phyloP scores from a whole-genome alignment of 2,329 filamentous ascomycete species.

The Aspergillus ruber region DNA sequence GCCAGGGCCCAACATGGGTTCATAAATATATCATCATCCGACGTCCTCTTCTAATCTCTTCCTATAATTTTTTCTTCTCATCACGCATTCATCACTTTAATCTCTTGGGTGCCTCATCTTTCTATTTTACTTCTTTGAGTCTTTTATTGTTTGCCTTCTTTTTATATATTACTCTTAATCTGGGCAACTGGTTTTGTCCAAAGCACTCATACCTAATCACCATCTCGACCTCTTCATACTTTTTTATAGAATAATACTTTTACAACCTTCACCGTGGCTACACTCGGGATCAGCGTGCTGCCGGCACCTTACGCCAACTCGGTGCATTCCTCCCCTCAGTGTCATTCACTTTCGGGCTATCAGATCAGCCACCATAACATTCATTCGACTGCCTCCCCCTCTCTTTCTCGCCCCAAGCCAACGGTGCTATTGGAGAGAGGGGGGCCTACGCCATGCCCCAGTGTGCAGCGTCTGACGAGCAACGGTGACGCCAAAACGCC shows the following conservation, averaged over 20 bases:
- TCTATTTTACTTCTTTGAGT: slow-evolving; percentile 6
- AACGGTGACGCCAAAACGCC: slow-evolving; percentile 26
- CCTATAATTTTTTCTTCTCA: not conserved
- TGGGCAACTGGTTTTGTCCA: slow-evolving; percentile 6
- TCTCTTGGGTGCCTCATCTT: slow-evolving; percentile 2
- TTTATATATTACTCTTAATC: slow-evolving; percentile 5
- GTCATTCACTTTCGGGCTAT: slow-evolving; percentile 24
- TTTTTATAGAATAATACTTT: slow-evolving; percentile 3
- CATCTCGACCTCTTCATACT: slow-evolving; percentile 1
- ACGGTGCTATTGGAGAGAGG: slow-evolving; percentile 32
- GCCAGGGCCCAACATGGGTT: not conserved
- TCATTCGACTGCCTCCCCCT: slow-evolving; percentile 28
- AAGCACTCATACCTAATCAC: not conserved
- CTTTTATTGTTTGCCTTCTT: slow-evolving; percentile 7
- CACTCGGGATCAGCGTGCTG: slow-evolving; percentile 32
- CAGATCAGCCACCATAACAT: slow-evolving; percentile 10
- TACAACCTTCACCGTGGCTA: slow-evolving; percentile 32
- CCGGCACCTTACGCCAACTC: slow-evolving; percentile 27
- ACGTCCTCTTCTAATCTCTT: not conserved
- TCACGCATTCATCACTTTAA: not conserved
- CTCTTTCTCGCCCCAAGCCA: slow-evolving; percentile 29
- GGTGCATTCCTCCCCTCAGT: slow-evolving; percentile 25
- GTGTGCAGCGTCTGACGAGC: slow-evolving; percentile 17
- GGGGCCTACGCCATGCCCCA: slow-evolving; percentile 34
- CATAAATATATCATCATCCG: slow-evolving; percentile 6